These are phyloP conservation scores for Daldinia concentrica DNA, from an alignment of 495 filamentous ascomycete genomes.

Conservation along the genomic window DNA sequence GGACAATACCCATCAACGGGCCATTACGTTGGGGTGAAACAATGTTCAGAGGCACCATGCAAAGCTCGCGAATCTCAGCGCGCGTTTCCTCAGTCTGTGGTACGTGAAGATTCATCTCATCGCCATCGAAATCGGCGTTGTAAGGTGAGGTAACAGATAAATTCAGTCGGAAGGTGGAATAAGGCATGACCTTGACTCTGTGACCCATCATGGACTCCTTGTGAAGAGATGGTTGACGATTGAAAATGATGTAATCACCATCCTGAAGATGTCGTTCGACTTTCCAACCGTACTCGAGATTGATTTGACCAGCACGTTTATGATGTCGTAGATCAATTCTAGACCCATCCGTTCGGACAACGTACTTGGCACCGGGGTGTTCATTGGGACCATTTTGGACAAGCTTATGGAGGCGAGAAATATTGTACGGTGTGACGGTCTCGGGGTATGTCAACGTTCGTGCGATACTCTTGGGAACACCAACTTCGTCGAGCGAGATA, in stretches of 20 bases:
- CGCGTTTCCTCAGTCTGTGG: constrained; percentile 96
- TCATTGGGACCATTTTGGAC: constrained; percentile 93
- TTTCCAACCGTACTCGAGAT: constrained; percentile 95
- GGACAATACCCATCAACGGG: constrained; percentile 99
- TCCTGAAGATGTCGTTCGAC: constrained; percentile 96
- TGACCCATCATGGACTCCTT: constrained; percentile 99
- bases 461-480: constrained; percentile 90
- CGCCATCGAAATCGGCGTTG: constrained; percentile 99
- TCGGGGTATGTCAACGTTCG: constrained; percentile 93
- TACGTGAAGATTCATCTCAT: constrained; percentile 99
- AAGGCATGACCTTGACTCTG: constrained; percentile 96
- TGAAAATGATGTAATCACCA: constrained; percentile 98
- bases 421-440: constrained; percentile 98
- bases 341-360: constrained; percentile 89
- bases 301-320: constrained; percentile 80
- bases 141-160: constrained; percentile 97
- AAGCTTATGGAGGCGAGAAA: constrained; percentile 84
- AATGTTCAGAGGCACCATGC: constrained; percentile 96
- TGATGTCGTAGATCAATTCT: constrained; percentile 94
- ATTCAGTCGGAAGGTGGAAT: constrained; percentile 97
- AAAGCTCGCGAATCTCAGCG: constrained; percentile 90
- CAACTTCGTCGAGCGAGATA: constrained; percentile 93
- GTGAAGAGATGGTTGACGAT: constrained; percentile 97
- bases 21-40: constrained; percentile 97
- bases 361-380: constrained; percentile 94